Evolutionary conservation across 768 basidiomycete species (phyloP).

Genomic region (Pholiota molesta): DNA sequence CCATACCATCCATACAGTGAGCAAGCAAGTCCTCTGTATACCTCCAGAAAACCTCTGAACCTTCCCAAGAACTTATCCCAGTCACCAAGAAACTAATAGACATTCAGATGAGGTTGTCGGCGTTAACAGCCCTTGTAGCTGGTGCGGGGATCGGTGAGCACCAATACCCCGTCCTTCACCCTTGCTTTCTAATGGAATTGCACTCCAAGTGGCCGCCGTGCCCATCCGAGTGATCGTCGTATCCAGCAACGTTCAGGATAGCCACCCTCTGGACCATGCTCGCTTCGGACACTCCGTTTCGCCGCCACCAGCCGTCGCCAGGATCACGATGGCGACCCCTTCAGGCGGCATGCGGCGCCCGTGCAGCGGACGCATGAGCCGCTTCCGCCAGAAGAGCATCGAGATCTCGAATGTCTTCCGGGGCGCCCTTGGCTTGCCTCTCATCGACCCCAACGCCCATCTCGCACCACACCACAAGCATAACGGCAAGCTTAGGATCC

Average conservation of each 20-base stretch:
- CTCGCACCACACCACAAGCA: conserved; percentile 2
- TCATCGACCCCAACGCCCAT: conserved; percentile 35
- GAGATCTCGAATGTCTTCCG: conserved; percentile 58
- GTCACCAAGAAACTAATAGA: neutral
- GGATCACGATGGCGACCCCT: neutral
- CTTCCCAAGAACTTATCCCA: neutral
- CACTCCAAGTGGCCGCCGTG: conserved; percentile 47
- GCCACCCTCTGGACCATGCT: conserved; percentile 13
- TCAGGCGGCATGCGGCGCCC: conserved; percentile 13
- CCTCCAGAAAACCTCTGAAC: neutral
- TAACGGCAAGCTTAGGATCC: conserved; percentile 8
- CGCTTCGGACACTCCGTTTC: conserved; percentile 28
- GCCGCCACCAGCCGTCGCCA: conserved; percentile 9
- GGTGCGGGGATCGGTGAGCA: conserved; percentile 38
- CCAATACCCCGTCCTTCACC: neutral
- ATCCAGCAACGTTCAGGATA: conserved; percentile 18
- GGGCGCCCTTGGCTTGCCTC: conserved; percentile 55
- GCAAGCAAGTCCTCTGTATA: neutral
- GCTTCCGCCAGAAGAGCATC: conserved; percentile 46
- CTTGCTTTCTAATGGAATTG: conserved; percentile 3
- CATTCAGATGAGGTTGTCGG: conserved; percentile 37
- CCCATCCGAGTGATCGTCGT: conserved; percentile 53
- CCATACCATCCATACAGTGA: neutral
- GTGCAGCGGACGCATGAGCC: conserved; percentile 19
- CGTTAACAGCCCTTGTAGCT: conserved; percentile 39